Evolutionary conservation across 805 yeast genomes (phyloP), one percentile per base, ranked within the genome.

Genomic region (Zygotorulaspora chibaensis): DNA sequence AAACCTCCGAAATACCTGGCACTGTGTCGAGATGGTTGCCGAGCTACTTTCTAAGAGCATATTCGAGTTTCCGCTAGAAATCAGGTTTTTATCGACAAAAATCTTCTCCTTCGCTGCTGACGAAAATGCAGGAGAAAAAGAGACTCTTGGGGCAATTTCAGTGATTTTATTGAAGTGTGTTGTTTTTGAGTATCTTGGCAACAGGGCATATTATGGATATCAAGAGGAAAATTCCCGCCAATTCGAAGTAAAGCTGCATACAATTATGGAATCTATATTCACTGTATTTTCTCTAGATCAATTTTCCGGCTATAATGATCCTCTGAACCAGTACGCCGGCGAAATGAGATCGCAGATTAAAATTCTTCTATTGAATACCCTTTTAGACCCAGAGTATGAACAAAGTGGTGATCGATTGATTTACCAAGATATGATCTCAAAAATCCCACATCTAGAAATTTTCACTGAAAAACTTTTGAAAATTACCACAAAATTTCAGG

Each of bases 1-100:
- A 29, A 90, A 93, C 55, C 69, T 93, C 57, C 86, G 86, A 64
- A 69, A 70, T 17, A 66, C 93, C 42, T 77, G 98, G 62, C 95
- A 86, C 51, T 72, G 75, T 36, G 71, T 87, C 0, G 77, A 84
- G 20, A 79, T 79, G 45, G 67, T 86, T 8, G 70, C 87, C 54
- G 76, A 76, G 15, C 57, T 76, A 0, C 55, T 56, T 33, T 75
- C 74, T 20, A 62, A 59, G 2, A 65, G 67, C 27, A 58, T 80
- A 12, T 67, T 69, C 1, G 58, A 57, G 8, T 47, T 83, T 3
- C 90, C 93, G 1, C 62, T 71, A 36, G 84, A 77, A 50, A 66
- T 85, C 8, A 72, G 80, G 48, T 74, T 71, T 46, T 52, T 83
- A n/a, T 79, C 84, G 33, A 71, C 74, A 2, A 67, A 75, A 36